Evolutionary conservation across 768 basidiomycete genomes (phyloP).

Genomic region (Tylopilus vinaceipallidus): DNA sequence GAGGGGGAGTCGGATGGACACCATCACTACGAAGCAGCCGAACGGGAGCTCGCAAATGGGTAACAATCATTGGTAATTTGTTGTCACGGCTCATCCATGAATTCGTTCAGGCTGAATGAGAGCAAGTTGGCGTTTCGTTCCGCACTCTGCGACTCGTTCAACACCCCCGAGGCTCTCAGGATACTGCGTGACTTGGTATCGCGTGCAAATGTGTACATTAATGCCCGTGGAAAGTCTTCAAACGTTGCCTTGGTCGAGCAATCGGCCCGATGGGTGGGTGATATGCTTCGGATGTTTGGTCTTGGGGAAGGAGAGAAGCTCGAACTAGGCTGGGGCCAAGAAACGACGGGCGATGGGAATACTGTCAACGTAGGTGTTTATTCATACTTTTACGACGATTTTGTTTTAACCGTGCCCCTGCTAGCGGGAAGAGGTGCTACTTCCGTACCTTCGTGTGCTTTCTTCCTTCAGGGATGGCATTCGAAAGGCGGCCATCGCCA

Average conservation of each 20-base stretch:
- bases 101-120: slow-evolving; percentile 57
- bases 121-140: slow-evolving; percentile 77
- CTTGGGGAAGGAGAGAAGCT: slow-evolving; percentile 65
- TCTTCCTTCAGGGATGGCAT: slow-evolving; percentile 92
- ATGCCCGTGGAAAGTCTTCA: slow-evolving; percentile 51
- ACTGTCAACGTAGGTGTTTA: slow-evolving; percentile 50
- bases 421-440: slow-evolving; percentile 80
- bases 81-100: slow-evolving; percentile 8
- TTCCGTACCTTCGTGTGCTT: slow-evolving; percentile 84
- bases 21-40: slow-evolving; percentile 64
- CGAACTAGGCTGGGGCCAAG: slow-evolving; percentile 87
- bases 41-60: slow-evolving; percentile 67
- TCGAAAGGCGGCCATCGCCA: slow-evolving; percentile 75
- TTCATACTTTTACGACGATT: not conserved
- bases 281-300: slow-evolving; percentile 78
- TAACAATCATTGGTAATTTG: slow-evolving; percentile 32
- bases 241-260: slow-evolving; percentile 66
- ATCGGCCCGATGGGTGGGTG: slow-evolving; percentile 64
- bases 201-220: slow-evolving; percentile 86
- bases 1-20: slow-evolving; percentile 53
- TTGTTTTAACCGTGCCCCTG: not conserved
- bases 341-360: slow-evolving; percentile 36
- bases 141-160: slow-evolving; percentile 95
- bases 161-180: slow-evolving; percentile 82
- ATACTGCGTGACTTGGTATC: slow-evolving; percentile 80